A percentile compares a stretch with the other conserved stretches of the same genome.
Conservation (phyloP, 106 monocot species). For the Dioscorea alata region DNA sequence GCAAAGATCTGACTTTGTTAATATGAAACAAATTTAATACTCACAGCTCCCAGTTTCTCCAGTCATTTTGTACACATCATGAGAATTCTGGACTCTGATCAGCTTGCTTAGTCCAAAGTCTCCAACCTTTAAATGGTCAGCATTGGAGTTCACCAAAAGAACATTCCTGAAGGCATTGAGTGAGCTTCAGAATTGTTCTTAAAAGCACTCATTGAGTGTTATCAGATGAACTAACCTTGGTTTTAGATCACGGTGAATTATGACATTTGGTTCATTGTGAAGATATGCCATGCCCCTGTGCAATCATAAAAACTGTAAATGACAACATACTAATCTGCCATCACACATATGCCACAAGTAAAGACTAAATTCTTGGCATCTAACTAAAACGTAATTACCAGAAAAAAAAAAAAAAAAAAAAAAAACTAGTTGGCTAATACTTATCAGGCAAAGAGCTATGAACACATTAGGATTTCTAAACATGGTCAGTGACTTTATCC, state of each 20-base stretch:
- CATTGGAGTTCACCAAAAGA: constrained; percentile 90
- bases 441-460: too few relatives aligned
- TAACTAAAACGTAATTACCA: too few relatives aligned
- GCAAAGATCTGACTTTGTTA: too few relatives aligned
- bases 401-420: too few relatives aligned
- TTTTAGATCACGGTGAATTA: constrained; percentile 91
- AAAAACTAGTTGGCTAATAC: too few relatives aligned
- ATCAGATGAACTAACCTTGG: constrained; percentile 55
- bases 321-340: neutral
- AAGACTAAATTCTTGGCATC: too few relatives aligned
- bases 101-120: constrained; percentile 98
- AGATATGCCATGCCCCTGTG: constrained; percentile 96
- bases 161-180: constrained; percentile 69
- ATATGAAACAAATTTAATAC: constrained; percentile 15
- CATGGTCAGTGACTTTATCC: too few relatives aligned
- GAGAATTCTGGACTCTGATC: constrained; percentile 78
- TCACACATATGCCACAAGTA: too few relatives aligned
- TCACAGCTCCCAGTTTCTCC: constrained; percentile 99
- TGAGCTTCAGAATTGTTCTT: constrained; percentile 5
- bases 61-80: constrained; percentile 96
- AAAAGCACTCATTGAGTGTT: neutral
- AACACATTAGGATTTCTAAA: too few relatives aligned
- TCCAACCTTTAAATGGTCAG: constrained; percentile 95
- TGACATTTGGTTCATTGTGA: constrained; percentile 98
- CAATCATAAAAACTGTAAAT: neutral